Evolutionary conservation across 129 eudicot species (phyloP).

Genomic region (Flaveria ramosissima): DNA sequence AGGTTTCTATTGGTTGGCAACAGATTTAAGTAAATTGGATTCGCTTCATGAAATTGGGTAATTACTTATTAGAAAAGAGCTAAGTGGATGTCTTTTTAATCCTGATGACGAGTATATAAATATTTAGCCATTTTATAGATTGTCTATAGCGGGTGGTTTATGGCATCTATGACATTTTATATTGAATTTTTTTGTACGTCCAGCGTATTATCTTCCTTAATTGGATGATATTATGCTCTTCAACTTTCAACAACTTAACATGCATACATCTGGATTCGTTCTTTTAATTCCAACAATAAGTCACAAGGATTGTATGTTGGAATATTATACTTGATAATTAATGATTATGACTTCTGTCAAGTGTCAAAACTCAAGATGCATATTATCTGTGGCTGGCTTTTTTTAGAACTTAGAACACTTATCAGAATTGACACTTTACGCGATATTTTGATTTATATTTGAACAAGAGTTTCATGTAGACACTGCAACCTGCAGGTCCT

Average conservation of each 20-base stretch:
- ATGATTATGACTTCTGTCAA: constrained; percentile 19
- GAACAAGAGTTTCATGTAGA: constrained; percentile 13
- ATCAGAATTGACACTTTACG: constrained; percentile 12
- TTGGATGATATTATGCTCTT: not conserved
- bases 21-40: not conserved
- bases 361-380: constrained; percentile 11
- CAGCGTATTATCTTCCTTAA: not conserved
- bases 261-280: not conserved
- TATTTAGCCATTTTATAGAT: not conserved
- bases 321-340: not conserved
- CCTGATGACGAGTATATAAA: not conserved
- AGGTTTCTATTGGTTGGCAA: not conserved
- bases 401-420: too few species aligned
- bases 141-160: not conserved
- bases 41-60: not conserved
- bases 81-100: not conserved
- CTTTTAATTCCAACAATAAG: not conserved
- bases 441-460: constrained; percentile 3
- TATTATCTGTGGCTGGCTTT: not conserved
- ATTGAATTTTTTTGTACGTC: not conserved
- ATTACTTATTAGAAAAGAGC: not conserved
- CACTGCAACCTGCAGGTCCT: constrained; percentile 60
- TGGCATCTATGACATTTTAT: not conserved
- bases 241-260: not conserved
- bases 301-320: constrained; percentile 2